Evolutionary conservation across 2,329 filamentous ascomycete genomes (phyloP).

Genomic region (Metarhizium album): DNA sequence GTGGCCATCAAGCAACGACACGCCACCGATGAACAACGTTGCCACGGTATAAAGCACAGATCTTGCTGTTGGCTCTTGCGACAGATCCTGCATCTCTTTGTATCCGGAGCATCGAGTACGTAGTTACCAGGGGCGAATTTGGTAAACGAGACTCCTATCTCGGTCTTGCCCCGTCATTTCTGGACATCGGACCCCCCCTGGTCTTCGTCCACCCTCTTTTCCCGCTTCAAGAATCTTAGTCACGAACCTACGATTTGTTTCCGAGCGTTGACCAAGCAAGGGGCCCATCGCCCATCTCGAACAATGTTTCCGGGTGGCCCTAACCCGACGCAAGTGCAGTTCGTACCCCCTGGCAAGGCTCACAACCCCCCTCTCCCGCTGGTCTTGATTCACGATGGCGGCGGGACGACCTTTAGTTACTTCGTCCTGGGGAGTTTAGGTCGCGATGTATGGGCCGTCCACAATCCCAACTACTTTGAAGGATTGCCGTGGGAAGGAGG

Average conservation of each 20-base stretch:
- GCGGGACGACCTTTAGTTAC: slow-evolving; percentile 21
- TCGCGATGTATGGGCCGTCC: slow-evolving; percentile 21
- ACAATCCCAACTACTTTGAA: slow-evolving; percentile 18
- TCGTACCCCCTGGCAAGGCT: slow-evolving; percentile 9
- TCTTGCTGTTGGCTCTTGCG: background rate
- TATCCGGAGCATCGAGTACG: background rate
- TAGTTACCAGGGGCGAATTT: background rate
- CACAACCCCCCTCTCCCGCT: slow-evolving; percentile 12
- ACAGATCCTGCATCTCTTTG: background rate
- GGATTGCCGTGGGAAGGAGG: slow-evolving; percentile 16
- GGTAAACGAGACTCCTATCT: background rate
- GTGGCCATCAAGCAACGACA: background rate
- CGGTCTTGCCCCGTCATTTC: background rate
- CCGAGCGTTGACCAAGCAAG: background rate
- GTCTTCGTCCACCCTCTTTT: background rate
- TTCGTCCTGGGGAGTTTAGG: slow-evolving; percentile 16
- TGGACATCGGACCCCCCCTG: background rate
- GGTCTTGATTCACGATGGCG: slow-evolving; percentile 21
- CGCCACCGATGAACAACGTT: background rate
- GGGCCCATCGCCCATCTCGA: background rate
- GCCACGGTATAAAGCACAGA: background rate
- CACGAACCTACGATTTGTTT: background rate
- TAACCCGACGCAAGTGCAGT: slow-evolving; percentile 15
- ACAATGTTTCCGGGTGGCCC: slow-evolving; percentile 14
- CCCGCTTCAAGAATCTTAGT: background rate